A percentile compares a stretch with the other conserved stretches of the same genome.
Evolutionary conservation across 371 early-diverging fungal genomes (phyloP).

Genomic region (Saksenaea oblongispora): DNA sequence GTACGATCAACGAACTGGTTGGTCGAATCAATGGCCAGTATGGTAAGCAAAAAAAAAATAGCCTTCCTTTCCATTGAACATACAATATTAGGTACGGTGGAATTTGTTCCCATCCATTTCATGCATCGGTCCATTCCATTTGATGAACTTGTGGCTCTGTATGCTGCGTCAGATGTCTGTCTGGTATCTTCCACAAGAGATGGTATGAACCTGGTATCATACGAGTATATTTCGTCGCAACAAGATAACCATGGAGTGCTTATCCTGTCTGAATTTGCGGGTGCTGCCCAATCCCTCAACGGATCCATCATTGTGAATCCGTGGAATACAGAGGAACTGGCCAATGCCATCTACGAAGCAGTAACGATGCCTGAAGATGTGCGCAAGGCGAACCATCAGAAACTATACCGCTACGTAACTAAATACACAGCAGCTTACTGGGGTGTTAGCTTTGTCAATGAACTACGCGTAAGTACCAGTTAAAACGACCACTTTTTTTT

Average conservation of each 20-base stretch:
- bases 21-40: constrained; percentile 96
- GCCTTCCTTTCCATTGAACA: not conserved
- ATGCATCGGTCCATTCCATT: constrained; percentile 96
- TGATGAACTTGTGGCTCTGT: constrained; percentile 95
- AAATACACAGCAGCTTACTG: constrained; percentile 99
- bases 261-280: constrained; percentile 98
- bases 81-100: constrained; percentile 65
- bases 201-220: constrained; percentile 99
- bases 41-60: constrained; percentile 31
- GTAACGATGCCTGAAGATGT: constrained; percentile 88
- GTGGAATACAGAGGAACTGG: constrained; percentile 97
- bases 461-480: constrained; percentile 58
- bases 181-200: constrained; percentile 98
- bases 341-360: constrained; percentile 89
- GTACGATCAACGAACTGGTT: constrained; percentile 93
- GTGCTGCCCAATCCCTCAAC: constrained; percentile 97
- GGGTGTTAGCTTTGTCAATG: constrained; percentile 94
- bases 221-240: constrained; percentile 98
- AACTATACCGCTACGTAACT: constrained; percentile 91
- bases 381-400: constrained; percentile 85
- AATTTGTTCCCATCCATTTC: constrained; percentile 97
- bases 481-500: not conserved
- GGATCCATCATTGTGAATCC: constrained; percentile 98
- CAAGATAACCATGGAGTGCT: constrained; percentile 93
- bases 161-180: constrained; percentile 95